Evolutionary conservation across 2,329 filamentous ascomycete species (phyloP), one percentile per base, ranked within the genome.

Genomic region (Aspergillus neotritici): DNA sequence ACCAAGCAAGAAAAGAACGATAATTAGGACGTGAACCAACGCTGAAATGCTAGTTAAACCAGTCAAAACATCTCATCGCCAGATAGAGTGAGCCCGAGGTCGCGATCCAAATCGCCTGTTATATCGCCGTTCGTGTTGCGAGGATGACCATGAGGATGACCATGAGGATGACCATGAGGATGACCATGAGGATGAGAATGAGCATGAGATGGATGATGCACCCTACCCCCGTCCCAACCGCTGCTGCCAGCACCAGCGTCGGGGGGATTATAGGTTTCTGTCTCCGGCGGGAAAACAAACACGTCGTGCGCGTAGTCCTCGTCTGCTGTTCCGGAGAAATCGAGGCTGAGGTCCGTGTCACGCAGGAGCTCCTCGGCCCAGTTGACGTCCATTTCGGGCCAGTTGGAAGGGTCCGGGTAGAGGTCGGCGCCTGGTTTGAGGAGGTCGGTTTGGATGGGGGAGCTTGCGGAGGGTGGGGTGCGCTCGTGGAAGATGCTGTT

Each of bases 31-130:
- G 5, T 25, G 21, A 25, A 25, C 9, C 21, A 25, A 25, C 21
- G 21, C 21, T 25, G 6, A 25, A 25, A 25, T 8, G 21, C 21
- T 25, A 25, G 7, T n/a, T 8, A 25, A 9, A 25, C 9, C 11
- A 35, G 29, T 16, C 34, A 63, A 41, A 59, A 62, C 33, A 57
- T 52, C 3, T 63, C 61, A 50, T 63, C 57, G 3, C 48, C 58
- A 44, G 54, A 58, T 30, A 56, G 47, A 3, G 37, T 39, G 31
- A 67, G 57, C 1, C 64, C 64, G 25, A 67, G 46, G 52, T 67
- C 64, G n/a, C 49, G 49, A 53, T 67, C 64, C 36, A 67, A 42
- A 53, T 67, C 64, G 3, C 64, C 64, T 0, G 64, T 67, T 3
- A 67, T 66, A 37, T 53, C 50, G 4, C 41, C 39, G 31, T 47